Conservation (phyloP, 805 yeast species). For the Candida nemodendra region DNA sequence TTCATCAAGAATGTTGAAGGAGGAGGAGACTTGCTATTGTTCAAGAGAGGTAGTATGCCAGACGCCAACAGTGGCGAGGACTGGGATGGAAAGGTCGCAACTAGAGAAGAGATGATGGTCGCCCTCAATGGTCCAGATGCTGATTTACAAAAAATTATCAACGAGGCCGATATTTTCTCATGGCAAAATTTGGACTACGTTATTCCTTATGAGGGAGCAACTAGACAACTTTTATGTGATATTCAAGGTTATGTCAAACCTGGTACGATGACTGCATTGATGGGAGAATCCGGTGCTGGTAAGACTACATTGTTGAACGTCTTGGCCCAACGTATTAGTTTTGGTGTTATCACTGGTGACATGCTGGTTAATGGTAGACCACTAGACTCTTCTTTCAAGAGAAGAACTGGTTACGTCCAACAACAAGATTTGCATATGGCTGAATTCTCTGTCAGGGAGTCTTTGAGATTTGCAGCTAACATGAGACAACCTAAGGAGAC, state of each 20-base stretch:
- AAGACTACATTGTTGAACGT: conserved; percentile 55
- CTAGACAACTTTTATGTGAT: conserved; percentile 41
- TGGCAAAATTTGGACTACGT: conserved; percentile 64
- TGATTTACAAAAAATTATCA: conserved; percentile 22
- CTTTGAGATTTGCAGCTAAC: conserved; percentile 48
- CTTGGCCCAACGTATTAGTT: conserved; percentile 49
- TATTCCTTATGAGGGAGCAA: conserved; percentile 46
- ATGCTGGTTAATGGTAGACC: conserved; percentile 54
- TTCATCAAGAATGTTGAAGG: conserved; percentile 22
- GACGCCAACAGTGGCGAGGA: conserved; percentile 31
- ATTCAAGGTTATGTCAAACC: conserved; percentile 47
- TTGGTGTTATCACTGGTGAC: conserved; percentile 55
- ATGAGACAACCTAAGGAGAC: conserved; percentile 43
- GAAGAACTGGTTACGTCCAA: conserved; percentile 55
- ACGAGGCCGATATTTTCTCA: conserved; percentile 45
- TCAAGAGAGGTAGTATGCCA: conserved; percentile 42
- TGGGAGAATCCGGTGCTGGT: conserved; percentile 67
- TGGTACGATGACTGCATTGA: conserved; percentile 55
- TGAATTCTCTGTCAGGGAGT: conserved; percentile 52
- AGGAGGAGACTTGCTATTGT: conserved; percentile 36
- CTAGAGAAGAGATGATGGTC: conserved; percentile 25
- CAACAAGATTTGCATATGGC: conserved; percentile 54
- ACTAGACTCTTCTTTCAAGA: conserved; percentile 48
- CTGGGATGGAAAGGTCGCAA: conserved; percentile 40
- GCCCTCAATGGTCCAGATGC: conserved; percentile 23